Conservation (phyloP, 2,329 filamentous ascomycete genomes). For the Pseudogymnoascus sp. region DNA sequence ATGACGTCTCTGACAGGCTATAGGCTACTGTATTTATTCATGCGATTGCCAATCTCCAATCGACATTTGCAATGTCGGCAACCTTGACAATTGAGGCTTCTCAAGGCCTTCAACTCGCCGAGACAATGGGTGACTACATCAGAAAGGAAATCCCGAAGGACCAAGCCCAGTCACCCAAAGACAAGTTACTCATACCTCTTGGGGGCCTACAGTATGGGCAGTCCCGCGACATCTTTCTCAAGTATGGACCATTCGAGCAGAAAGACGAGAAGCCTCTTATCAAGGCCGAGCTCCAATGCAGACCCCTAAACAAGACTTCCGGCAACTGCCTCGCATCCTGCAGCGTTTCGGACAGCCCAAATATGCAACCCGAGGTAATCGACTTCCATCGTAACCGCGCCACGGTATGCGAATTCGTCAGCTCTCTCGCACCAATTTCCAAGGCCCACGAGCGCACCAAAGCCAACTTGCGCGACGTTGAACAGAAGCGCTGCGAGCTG, state of each 20-base stretch:
- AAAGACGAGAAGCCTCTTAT: not conserved
- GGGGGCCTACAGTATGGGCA: not conserved
- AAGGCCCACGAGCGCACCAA: not conserved
- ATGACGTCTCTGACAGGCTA: not conserved
- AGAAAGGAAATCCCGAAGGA: slow-evolving; percentile 18
- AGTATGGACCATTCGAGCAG: not conserved
- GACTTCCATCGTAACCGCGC: slow-evolving; percentile 50
- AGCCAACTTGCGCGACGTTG: not conserved
- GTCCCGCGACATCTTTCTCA: not conserved
- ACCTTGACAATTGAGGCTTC: slow-evolving; percentile 39
- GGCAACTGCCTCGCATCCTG: not conserved
- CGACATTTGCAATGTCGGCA: slow-evolving; percentile 48
- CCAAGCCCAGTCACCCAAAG: not conserved
- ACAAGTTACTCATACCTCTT: not conserved
- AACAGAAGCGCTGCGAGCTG: slow-evolving; percentile 25
- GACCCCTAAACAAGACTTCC: not conserved
- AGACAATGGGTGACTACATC: slow-evolving; percentile 37
- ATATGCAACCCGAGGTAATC: slow-evolving; percentile 32
- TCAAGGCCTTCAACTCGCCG: slow-evolving; percentile 32
- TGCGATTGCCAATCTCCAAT: slow-evolving; percentile 54
- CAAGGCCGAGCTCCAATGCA: slow-evolving; percentile 5
- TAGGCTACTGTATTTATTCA: slow-evolving; percentile 51
- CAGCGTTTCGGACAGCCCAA: not conserved
- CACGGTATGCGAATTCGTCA: slow-evolving; percentile 44
- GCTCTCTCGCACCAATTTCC: slow-evolving; percentile 36